Evolutionary conservation across 2,329 filamentous ascomycete species (phyloP), one percentile per base, ranked within the genome.

Genomic region (Ophiosphaerella herpotricha): DNA sequence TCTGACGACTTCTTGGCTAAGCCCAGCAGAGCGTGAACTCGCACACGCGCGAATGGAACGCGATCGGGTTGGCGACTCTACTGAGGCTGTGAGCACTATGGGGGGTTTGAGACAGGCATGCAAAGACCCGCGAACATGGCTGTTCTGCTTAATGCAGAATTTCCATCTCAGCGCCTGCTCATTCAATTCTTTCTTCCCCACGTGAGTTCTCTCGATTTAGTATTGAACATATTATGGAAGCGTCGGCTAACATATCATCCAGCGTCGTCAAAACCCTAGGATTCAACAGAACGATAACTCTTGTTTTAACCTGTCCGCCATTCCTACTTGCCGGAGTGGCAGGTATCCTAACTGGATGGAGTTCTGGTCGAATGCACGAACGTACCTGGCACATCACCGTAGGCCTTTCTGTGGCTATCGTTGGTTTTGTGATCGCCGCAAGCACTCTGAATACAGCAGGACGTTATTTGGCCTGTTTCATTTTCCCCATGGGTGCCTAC

Each of bases 371-470:
- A 2, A 66, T 77, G 43, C 75, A 80, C 43, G 78, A 81, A 55
- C 73, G 78, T 11, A 79, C 77, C 0, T 80, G 76, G 76, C 78
- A 81, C 44, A 80, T 81, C 37, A 79, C 77, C 0, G 63, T 48
- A 4, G 75, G 77, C 2, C 61, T 80, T 4, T 50, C 63, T 0
- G 58, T 76, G 18, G 74, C 76, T 2, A 65, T 80, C 2, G 66
- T 70, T 0, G 78, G 78, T 2, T 79, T 79, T 34, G 66, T 76
- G 5, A 67, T 67, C 23, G 61, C 64, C 14, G 64, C 64, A 5
- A 61, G 57, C 34, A 67, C 64, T 0, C 6, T 68, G 36, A 66
- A 67, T 40, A 67, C 63, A 0, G 64, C 64, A 2, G 66, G 57
- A 2, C 57, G 66, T 3, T 68, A 68, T 29, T 37, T 67, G 1